phyloP scores from a whole-genome alignment of 2,329 filamentous ascomycete genomes.

The Periconia macrospinosa region DNA sequence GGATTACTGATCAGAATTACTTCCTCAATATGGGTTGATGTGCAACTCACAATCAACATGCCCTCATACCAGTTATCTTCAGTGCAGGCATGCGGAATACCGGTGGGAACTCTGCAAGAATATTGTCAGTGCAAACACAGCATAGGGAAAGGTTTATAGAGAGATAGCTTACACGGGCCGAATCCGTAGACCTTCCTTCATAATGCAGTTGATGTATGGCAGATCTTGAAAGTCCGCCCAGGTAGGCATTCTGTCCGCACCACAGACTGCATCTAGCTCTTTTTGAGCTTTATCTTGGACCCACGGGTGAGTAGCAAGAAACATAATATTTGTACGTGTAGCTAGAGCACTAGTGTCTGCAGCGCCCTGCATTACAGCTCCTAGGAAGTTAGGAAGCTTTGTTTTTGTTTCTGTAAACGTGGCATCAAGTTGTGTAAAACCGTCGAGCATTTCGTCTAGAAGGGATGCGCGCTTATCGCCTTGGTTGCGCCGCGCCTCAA shows the following conservation, averaged over 20 bases:
- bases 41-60: conserved; percentile 23
- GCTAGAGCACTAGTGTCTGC: conserved; percentile 23
- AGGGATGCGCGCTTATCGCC: conserved; percentile 26
- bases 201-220: conserved; percentile 33
- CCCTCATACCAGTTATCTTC: conserved; percentile 34
- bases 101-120: conserved; percentile 24
- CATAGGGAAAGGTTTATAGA: too few species aligned
- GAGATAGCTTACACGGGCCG: conserved; percentile 26
- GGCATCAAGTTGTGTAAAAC: too few species aligned
- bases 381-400: conserved; percentile 15
- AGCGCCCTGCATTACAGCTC: conserved; percentile 21
- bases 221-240: conserved; percentile 27
- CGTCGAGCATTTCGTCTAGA: conserved; percentile 30
- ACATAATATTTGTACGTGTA: conserved; percentile 23
- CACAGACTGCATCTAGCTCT: conserved; percentile 22
- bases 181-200: conserved; percentile 30
- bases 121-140: too few species aligned
- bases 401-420: conserved; percentile 6
- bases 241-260: conserved; percentile 17
- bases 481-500: conserved; percentile 19
- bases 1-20: conserved; percentile 1
- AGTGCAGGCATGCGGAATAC: conserved; percentile 23
- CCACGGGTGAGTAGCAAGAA: conserved; percentile 24
- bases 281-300: conserved; percentile 23
- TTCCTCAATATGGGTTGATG: too few species aligned